Conservation (phyloP, 805 yeast genomes). For the Saturnispora gosingensis region DNA sequence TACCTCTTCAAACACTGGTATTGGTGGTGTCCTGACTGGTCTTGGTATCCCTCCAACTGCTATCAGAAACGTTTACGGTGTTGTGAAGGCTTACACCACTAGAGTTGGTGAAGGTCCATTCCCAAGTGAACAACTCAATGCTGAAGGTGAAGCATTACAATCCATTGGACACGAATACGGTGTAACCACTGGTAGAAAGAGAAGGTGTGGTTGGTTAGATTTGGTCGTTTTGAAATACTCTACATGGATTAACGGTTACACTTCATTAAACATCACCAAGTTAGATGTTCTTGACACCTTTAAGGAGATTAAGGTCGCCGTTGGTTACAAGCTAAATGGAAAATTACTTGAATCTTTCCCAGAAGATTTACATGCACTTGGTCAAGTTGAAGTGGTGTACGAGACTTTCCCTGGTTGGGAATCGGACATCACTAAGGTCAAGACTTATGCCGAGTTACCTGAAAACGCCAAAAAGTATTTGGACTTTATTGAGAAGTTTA, state of each 20-base stretch:
- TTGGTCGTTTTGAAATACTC: constrained; percentile 90
- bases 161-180: constrained; percentile 92
- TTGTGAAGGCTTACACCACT: constrained; percentile 96
- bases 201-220: constrained; percentile 99
- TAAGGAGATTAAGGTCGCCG: constrained; percentile 80
- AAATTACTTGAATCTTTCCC: constrained; percentile 75
- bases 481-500: constrained; percentile 74
- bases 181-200: constrained; percentile 97
- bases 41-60: constrained; percentile 89
- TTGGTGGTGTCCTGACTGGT: constrained; percentile 97
- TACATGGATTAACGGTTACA: constrained; percentile 87
- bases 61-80: constrained; percentile 81
- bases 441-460: constrained; percentile 71
- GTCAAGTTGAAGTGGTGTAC: constrained; percentile 86
- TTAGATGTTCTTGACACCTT: constrained; percentile 90
- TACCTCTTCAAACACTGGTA: constrained; percentile 90
- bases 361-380: constrained; percentile 76
- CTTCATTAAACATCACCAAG: constrained; percentile 88
- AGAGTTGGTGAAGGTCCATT: constrained; percentile 99
- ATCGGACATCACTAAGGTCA: constrained; percentile 64
- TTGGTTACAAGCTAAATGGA: constrained; percentile 75
- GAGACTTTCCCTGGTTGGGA: constrained; percentile 94
- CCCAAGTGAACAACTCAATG: constrained; percentile 94
- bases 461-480: constrained; percentile 79
- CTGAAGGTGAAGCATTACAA: constrained; percentile 78